Evolutionary conservation across 768 basidiomycete genomes (phyloP), one percentile per base, ranked within the genome.

Genomic region (Flagelloscypha sp.): DNA sequence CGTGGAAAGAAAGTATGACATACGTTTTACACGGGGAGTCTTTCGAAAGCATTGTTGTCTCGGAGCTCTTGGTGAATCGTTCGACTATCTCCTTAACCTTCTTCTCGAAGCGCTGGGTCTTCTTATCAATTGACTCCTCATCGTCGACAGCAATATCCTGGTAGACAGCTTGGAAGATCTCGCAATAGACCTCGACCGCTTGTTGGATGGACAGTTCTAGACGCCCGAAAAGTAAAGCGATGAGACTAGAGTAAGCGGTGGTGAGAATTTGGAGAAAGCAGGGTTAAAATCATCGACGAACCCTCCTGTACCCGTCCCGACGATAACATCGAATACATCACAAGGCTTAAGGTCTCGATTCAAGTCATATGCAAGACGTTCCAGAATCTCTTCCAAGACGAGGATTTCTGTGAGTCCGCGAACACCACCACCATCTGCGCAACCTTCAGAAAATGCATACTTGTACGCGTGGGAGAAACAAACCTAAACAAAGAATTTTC

Each of bases 261-360:
- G 34, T 10, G 20, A 19, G 12, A 22, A n/a, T 7, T 16, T 27
- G 12, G 11, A 6, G 23, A 11, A n/a, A n/a, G n/a, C n/a, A n/a
- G n/a, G n/a, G n/a, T n/a, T n/a, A 16, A 18, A 19, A 40, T 7
- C 9, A 3, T 18, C 13, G 9, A 23, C 44, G 15, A 6, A 46
- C 44, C 44, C 44, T 3, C 44, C 44, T 11, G 44, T 42, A 10
- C 36, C 32, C 5, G 44, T 44, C 6, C 44, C 44, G n/a, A 30
- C 44, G 20, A 45, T 45, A n/a, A 46, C 15, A 32, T 46, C 44
- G 24, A 46, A 46, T 20, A 40, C 39, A 15, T 46, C 44, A 33
- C 44, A 46, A 9, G 44, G 44, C 7, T 24, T 21, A 24, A 28
- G 24, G 9, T 12, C 30, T 9, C 9, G 12, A 12, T 9, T 8